Evolutionary conservation across 148 eudicot genomes (phyloP).

Genomic region (Rhododendron molle): DNA sequence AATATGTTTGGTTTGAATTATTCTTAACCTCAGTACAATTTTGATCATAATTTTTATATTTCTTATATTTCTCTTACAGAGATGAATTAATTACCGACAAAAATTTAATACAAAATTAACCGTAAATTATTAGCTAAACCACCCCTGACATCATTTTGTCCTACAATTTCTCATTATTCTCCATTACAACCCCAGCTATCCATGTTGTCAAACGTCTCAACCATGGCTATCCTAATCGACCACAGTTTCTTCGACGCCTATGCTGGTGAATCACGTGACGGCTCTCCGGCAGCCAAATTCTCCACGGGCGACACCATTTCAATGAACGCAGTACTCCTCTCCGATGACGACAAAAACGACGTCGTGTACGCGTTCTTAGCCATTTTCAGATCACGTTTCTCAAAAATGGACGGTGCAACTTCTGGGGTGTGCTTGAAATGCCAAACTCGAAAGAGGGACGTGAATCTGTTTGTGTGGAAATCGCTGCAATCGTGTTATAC

Average conservation of each 20-base stretch:
- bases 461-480: constrained; percentile 29
- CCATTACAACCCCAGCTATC: constrained; percentile 18
- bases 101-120: too few relatives aligned
- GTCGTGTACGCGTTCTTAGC: constrained; percentile 23
- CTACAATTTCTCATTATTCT: neutral
- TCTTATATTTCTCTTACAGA: too few relatives aligned
- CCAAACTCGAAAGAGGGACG: neutral
- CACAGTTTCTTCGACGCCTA: constrained; percentile 32
- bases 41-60: too few relatives aligned
- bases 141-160: too few relatives aligned
- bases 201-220: constrained; percentile 24
- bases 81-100: too few relatives aligned
- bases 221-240: constrained; percentile 33
- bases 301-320: constrained; percentile 38
- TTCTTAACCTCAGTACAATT: too few relatives aligned
- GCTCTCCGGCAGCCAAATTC: constrained; percentile 28
- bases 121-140: too few relatives aligned
- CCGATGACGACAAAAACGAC: neutral
- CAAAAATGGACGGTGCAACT: constrained; percentile 27
- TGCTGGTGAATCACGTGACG: constrained; percentile 35
- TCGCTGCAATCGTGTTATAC: constrained; percentile 31
- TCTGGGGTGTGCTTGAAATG: constrained; percentile 36
- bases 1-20: too few relatives aligned
- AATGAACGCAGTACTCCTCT: constrained; percentile 10
- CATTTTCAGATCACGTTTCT: constrained; percentile 24